Evolutionary conservation across 768 basidiomycete genomes (phyloP).

Genomic region (Holtermannia corniformis): DNA sequence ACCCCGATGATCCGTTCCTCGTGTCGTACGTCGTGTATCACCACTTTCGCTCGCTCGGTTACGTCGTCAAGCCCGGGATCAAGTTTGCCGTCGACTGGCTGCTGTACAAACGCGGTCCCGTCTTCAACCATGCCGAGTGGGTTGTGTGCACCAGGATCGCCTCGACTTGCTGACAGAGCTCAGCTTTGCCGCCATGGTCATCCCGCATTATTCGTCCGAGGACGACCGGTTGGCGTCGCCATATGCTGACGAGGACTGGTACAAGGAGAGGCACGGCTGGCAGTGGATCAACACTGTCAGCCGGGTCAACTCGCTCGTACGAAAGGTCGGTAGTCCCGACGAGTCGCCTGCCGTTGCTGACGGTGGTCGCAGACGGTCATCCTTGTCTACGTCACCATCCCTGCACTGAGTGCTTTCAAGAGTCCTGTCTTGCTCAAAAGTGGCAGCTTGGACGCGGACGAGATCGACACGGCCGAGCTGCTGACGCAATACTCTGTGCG

Average conservation of each 20-base stretch:
- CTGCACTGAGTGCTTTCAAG: constrained; percentile 47
- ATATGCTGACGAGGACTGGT: constrained; percentile 60
- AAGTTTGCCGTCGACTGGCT: constrained; percentile 97
- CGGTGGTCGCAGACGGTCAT: constrained; percentile 65
- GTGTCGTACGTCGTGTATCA: constrained; percentile 84
- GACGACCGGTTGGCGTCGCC: constrained; percentile 59
- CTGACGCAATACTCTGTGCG: constrained; percentile 61
- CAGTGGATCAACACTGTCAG: constrained; percentile 95
- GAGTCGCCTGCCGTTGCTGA: not conserved
- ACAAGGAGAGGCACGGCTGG: constrained; percentile 56
- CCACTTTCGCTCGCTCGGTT: constrained; percentile 90
- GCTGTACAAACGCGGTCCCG: constrained; percentile 86
- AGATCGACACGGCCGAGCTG: constrained; percentile 53
- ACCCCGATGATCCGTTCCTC: constrained; percentile 83
- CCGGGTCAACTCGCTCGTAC: constrained; percentile 90
- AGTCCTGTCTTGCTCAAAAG: constrained; percentile 38
- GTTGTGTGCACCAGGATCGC: constrained; percentile 32
- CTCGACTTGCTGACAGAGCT: not conserved
- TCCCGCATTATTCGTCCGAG: constrained; percentile 80
- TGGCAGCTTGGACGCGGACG: constrained; percentile 13
- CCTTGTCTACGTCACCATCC: constrained; percentile 85
- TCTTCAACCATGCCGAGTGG: constrained; percentile 92
- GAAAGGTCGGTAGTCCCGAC: constrained; percentile 56
- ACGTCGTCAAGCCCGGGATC: constrained; percentile 91
- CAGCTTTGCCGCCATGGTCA: constrained; percentile 83